phyloP scores from a whole-genome alignment of 345 rosid species.

The Eutrema japonicum region DNA sequence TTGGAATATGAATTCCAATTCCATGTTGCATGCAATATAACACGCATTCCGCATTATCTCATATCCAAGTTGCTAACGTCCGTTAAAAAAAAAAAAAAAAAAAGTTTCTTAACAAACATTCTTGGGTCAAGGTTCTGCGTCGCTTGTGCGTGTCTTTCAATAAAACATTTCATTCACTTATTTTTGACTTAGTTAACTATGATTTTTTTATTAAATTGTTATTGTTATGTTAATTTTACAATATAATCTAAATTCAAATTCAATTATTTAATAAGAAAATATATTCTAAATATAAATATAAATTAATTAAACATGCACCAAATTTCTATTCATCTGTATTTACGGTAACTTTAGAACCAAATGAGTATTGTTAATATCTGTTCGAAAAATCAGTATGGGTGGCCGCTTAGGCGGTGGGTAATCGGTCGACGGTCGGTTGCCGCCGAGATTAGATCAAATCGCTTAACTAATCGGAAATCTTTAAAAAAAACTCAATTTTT shows the following conservation, averaged over 20 bases:
- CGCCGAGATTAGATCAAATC: no score
- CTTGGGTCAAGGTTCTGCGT: neutral
- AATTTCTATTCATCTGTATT: neutral
- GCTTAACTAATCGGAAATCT: no score
- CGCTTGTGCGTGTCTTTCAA: neutral
- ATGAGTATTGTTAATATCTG: neutral
- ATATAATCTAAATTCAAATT: no score
- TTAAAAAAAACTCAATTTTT: no score
- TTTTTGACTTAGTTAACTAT: neutral
- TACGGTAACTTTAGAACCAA: neutral
- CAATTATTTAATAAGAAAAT: neutral
- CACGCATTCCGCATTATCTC: neutral
- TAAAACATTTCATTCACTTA: neutral
- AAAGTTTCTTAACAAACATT: conserved; percentile 18
- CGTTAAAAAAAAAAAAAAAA: no score
- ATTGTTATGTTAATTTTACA: neutral
- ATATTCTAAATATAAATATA: neutral
- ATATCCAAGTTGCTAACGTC: conserved; percentile 11
- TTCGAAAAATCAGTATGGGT: no score
- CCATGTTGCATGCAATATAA: conserved; percentile 30
- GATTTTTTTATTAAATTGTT: neutral
- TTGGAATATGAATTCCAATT: neutral
- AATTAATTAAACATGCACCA: neutral
- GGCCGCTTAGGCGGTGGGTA: no score
- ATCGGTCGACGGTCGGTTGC: no score